Evolutionary conservation across 2,329 filamentous ascomycete genomes (phyloP).

Genomic region (Cladosporium sp.): DNA sequence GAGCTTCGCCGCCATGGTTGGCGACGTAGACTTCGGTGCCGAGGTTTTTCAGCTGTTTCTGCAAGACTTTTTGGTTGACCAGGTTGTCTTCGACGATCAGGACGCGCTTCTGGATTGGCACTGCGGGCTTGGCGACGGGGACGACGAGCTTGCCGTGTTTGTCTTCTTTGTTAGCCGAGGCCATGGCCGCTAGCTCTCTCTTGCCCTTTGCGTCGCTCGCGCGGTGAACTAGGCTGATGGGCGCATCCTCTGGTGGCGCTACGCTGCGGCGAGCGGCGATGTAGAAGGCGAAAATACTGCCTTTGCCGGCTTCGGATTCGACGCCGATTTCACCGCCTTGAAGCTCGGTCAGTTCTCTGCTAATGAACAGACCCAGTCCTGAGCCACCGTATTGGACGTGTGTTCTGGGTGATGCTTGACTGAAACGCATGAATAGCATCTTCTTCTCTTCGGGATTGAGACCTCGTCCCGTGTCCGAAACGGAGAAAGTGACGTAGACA

Average conservation of each 20-base stretch:
- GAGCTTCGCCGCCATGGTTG: slow-evolving; percentile 48
- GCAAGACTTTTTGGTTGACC: slow-evolving; percentile 47
- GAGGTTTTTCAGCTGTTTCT: slow-evolving; percentile 47
- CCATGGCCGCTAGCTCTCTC: not conserved
- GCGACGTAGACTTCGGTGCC: slow-evolving; percentile 45
- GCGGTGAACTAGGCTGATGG: slow-evolving; percentile 8
- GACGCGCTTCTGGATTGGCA: slow-evolving; percentile 21
- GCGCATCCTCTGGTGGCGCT: slow-evolving; percentile 29
- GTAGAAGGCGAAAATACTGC: slow-evolving; percentile 74
- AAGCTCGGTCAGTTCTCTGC: slow-evolving; percentile 71
- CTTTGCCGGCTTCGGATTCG: slow-evolving; percentile 60
- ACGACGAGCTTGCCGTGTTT: not conserved
- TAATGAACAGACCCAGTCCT: slow-evolving; percentile 75
- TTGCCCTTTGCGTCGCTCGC: not conserved
- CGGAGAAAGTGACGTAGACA: slow-evolving; percentile 66
- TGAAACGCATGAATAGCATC: slow-evolving; percentile 72
- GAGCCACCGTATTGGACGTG: slow-evolving; percentile 77
- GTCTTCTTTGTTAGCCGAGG: not conserved
- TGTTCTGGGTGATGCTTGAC: slow-evolving; percentile 70
- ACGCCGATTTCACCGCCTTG: slow-evolving; percentile 79
- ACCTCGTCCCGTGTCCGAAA: slow-evolving; percentile 68
- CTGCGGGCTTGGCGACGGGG: not conserved
- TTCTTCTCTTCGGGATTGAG: slow-evolving; percentile 67
- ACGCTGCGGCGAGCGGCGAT: slow-evolving; percentile 61
- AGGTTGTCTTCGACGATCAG: slow-evolving; percentile 44